Percentiles rank a stretch among this genome's conserved stretches.
phyloP scores from a whole-genome alignment of 176 grass and related monocot species.

The Areca catechu region DNA sequence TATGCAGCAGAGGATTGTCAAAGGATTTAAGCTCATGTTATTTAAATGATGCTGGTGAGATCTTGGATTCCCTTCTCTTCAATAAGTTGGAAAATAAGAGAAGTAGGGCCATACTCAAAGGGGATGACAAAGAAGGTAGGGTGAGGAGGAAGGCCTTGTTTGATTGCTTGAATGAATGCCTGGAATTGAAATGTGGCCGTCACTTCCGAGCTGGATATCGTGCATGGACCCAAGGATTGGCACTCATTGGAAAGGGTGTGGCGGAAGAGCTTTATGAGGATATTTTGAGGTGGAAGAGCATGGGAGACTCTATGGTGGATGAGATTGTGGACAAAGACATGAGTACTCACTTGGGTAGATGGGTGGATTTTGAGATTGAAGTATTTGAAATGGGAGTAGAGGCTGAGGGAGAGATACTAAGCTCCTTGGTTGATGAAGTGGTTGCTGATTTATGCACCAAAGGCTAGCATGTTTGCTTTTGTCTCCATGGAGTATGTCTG shows the following conservation, averaged over 20 bases:
- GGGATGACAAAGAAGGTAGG: constrained; percentile 4
- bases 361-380: constrained; percentile 60
- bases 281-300: constrained; percentile 52
- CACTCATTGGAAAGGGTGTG: constrained; percentile 15
- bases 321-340: constrained; percentile 82
- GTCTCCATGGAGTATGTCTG: no score
- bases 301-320: constrained; percentile 51
- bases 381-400: constrained; percentile 45
- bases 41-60: constrained; percentile 11
- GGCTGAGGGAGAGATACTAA: constrained; percentile 45
- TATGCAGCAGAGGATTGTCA: constrained; percentile 27
- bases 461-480: no score
- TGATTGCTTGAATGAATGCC: constrained; percentile 55
- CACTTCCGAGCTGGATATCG: constrained; percentile 66
- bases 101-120: constrained; percentile 23
- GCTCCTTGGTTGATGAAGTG: constrained; percentile 59
- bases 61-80: constrained; percentile 42
- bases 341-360: constrained; percentile 53
- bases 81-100: constrained; percentile 32
- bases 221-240: constrained; percentile 61
- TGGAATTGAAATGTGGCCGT: constrained; percentile 36
- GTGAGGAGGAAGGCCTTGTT: constrained; percentile 39
- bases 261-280: constrained; percentile 39
- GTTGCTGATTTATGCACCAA: constrained; percentile 32
- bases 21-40: constrained; percentile 25